Evolutionary conservation across 306 rosid genomes (phyloP).

Genomic region (Lathyrus oleraceus): DNA sequence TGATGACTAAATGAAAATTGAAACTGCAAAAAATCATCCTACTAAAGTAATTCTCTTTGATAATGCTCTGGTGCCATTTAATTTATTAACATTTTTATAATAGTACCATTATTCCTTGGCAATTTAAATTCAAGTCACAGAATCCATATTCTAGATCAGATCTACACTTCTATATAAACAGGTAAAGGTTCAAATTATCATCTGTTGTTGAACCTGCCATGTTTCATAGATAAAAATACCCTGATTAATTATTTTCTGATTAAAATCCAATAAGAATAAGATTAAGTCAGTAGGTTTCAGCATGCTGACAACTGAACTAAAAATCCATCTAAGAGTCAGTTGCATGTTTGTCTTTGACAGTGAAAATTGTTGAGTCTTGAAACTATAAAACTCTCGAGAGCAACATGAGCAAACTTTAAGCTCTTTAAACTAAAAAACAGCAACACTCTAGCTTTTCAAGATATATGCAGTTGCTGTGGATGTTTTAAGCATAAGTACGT

Average conservation of each 20-base stretch:
- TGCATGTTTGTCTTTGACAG: too few species aligned
- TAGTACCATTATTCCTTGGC: not conserved
- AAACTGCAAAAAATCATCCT: constrained; percentile 29
- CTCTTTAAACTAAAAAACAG: not conserved
- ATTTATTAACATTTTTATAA: not conserved
- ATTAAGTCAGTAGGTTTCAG: constrained; percentile 10
- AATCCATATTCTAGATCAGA: constrained; percentile 24
- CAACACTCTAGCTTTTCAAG: not conserved
- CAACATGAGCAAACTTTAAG: constrained; percentile 23
- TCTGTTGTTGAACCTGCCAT: not conserved
- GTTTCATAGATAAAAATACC: constrained; percentile 12
- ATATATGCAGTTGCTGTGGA: constrained; percentile 3
- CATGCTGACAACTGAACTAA: constrained; percentile 29
- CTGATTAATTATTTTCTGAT: not conserved
- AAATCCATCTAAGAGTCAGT: constrained; percentile 5
- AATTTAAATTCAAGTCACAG: constrained; percentile 15
- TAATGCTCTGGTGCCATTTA: not conserved
- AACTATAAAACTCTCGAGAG: not conserved
- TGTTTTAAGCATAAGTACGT: not conserved
- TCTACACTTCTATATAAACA: constrained; percentile 2
- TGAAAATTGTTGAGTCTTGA: not conserved
- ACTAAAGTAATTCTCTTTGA: not conserved
- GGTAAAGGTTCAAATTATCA: not conserved
- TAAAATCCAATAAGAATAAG: not conserved
- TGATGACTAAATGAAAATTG: constrained; percentile 13